A percentile compares a stretch with the other conserved stretches of the same genome.
These are phyloP conservation scores for Fusarium dlaminii DNA, from an alignment of 2,329 filamentous ascomycete species.

Conservation along the genomic window DNA sequence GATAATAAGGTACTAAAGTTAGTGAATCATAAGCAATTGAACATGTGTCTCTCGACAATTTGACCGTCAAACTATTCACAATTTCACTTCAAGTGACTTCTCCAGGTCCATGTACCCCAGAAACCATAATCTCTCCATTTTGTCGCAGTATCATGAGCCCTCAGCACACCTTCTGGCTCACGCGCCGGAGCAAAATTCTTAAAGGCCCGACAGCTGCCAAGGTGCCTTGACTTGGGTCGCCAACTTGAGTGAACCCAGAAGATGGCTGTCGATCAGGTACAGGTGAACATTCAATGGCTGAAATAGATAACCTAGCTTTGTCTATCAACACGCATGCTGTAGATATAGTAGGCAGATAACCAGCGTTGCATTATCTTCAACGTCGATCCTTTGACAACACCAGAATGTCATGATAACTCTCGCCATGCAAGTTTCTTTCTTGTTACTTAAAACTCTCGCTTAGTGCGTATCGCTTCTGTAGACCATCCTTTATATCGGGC, in stretches of 20 bases:
- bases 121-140: not conserved
- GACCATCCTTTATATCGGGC: not conserved
- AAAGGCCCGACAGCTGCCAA: conserved; percentile 36
- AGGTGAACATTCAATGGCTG: conserved; percentile 35
- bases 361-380: conserved; percentile 12
- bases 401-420: not conserved
- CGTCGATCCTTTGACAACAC: not conserved
- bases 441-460: not conserved
- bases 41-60: not conserved
- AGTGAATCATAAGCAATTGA: conserved; percentile 13
- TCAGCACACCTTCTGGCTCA: conserved; percentile 24
- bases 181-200: conserved; percentile 13
- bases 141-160: not conserved
- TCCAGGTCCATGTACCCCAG: not conserved
- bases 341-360: conserved; percentile 8
- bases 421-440: not conserved
- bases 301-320: conserved; percentile 3
- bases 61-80: not conserved
- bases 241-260: conserved; percentile 18
- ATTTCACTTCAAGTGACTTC: not conserved
- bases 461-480: not conserved
- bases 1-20: not conserved
- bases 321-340: conserved; percentile 12
- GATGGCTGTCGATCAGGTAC: conserved; percentile 40
- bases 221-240: conserved; percentile 13